phyloP scores from a whole-genome alignment of 1,284 basidiomycete genomes.

The Rhodotorula glutinis region DNA sequence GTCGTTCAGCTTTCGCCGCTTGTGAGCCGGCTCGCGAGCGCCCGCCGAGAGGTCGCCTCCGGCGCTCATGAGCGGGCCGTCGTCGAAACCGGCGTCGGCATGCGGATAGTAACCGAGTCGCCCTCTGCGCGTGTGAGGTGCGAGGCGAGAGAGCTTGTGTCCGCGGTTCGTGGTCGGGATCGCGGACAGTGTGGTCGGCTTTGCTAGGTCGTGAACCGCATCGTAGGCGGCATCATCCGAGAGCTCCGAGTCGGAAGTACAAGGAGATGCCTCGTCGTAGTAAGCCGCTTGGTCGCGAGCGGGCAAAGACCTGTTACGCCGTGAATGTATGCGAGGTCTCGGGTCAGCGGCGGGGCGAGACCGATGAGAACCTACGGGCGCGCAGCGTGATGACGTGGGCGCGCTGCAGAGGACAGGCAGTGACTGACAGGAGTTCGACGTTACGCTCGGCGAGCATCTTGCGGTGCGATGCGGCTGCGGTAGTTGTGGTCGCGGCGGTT shows the following conservation, averaged over 20 bases:
- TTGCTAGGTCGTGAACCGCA: not conserved
- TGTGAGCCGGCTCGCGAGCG: constrained; percentile 13
- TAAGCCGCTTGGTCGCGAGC: constrained; percentile 29
- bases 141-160: constrained; percentile 37
- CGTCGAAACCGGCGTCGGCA: constrained; percentile 30
- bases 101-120: constrained; percentile 40
- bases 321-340: not conserved
- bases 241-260: not conserved
- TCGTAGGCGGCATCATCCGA: constrained; percentile 4
- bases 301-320: constrained; percentile 25
- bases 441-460: not conserved
- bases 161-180: constrained; percentile 41
- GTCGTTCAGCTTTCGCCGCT: constrained; percentile 36
- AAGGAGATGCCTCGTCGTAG: constrained; percentile 27
- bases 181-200: not conserved
- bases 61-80: not conserved
- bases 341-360: not conserved
- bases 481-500: not conserved
- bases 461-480: too few relatives aligned
- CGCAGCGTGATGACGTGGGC: too few relatives aligned
- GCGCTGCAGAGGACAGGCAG: too few relatives aligned
- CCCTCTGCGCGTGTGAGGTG: constrained; percentile 34
- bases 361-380: too few relatives aligned
- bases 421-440: not conserved
- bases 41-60: not conserved